phyloP scores from a whole-genome alignment of 345 rosid genomes.

The Rhizophora apiculata region DNA sequence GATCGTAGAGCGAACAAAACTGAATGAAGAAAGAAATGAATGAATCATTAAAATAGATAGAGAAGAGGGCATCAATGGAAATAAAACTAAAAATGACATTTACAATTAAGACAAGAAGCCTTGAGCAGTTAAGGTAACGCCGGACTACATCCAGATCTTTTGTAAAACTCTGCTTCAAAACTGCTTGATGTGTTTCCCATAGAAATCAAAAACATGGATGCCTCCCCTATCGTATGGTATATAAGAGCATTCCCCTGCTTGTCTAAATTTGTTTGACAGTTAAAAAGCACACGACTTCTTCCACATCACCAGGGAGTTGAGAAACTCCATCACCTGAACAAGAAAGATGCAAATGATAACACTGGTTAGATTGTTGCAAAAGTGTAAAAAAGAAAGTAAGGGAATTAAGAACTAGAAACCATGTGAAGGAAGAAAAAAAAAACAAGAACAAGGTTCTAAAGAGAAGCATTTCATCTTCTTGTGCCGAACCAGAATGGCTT shows the following conservation, averaged over 20 bases:
- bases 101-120: conserved; percentile 40
- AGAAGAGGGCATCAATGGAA: conserved; percentile 5
- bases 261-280: conserved; percentile 1
- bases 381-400: background rate
- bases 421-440: background rate
- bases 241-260: conserved; percentile 10
- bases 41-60: conserved; percentile 14
- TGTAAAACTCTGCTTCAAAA: conserved; percentile 26
- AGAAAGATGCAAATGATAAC: background rate
- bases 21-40: background rate
- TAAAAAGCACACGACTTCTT: conserved; percentile 49
- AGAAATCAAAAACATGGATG: background rate
- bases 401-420: background rate
- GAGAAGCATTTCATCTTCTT: too few relatives aligned
- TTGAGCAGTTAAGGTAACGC: conserved; percentile 8
- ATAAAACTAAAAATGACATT: conserved; percentile 21
- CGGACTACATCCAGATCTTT: conserved; percentile 6
- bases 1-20: conserved; percentile 9
- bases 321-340: conserved; percentile 86
- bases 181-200: conserved; percentile 15
- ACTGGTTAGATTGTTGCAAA: background rate
- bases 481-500: background rate
- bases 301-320: conserved; percentile 65
- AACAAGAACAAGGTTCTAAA: too few relatives aligned
- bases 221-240: conserved; percentile 12